Conservation (phyloP, 108 stramenopile species). For the Pseudonitzschia multistriata region DNA sequence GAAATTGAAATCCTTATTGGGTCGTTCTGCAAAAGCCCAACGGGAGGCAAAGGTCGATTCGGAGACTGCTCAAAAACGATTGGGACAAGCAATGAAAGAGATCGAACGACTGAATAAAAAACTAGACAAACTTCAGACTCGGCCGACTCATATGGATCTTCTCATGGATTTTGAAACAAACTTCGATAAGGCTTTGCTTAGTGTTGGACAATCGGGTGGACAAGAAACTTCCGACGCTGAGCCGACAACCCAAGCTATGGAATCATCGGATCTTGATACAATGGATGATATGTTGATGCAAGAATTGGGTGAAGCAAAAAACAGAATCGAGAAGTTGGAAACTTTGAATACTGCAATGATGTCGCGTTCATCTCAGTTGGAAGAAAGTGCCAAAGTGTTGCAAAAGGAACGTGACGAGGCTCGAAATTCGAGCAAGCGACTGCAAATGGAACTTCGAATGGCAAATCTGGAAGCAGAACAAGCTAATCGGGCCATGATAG, state of each 20-base stretch:
- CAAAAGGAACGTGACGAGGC: slow-evolving; percentile 48
- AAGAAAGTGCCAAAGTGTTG: slow-evolving; percentile 33
- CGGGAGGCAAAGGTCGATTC: slow-evolving; percentile 80
- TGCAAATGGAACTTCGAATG: slow-evolving; percentile 79
- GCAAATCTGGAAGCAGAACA: slow-evolving; percentile 85
- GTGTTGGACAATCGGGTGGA: slow-evolving; percentile 67
- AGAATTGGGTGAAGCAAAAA: slow-evolving; percentile 70
- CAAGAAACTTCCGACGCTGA: slow-evolving; percentile 45
- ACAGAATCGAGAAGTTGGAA: slow-evolving; percentile 73
- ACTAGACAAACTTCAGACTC: slow-evolving; percentile 69
- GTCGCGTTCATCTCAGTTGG: slow-evolving; percentile 57
- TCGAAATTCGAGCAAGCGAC: slow-evolving; percentile 42
- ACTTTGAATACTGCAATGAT: slow-evolving; percentile 58
- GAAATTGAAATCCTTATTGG: slow-evolving; percentile 80
- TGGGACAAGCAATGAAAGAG: slow-evolving; percentile 49
- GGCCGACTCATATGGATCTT: slow-evolving; percentile 84
- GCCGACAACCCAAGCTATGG: not conserved
- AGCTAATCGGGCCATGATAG: slow-evolving; percentile 59
- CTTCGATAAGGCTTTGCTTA: slow-evolving; percentile 76
- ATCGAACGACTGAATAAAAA: slow-evolving; percentile 63
- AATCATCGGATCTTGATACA: slow-evolving; percentile 10
- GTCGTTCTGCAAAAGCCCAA: slow-evolving; percentile 84
- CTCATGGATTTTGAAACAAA: slow-evolving; percentile 89
- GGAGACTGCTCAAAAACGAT: slow-evolving; percentile 52
- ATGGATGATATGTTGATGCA: slow-evolving; percentile 55